Percentiles rank a stretch among this genome's conserved stretches.
Conservation (phyloP, 495 filamentous ascomycete species). For the Trichoderma gamsii region DNA sequence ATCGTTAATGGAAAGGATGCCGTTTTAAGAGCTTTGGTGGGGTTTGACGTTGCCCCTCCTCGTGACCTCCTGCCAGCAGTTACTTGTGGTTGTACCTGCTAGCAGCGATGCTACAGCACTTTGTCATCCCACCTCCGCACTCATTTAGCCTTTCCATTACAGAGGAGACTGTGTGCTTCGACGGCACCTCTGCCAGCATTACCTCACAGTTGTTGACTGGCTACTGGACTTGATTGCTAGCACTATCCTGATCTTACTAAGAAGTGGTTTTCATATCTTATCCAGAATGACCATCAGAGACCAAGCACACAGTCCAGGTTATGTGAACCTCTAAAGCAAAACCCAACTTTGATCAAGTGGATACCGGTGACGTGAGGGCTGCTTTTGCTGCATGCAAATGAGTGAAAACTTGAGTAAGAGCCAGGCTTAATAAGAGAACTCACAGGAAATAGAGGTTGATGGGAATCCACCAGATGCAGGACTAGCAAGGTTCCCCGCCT, state of each 20-base stretch:
- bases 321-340: neutral
- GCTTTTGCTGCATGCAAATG: neutral
- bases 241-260: too few species aligned
- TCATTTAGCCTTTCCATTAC: neutral
- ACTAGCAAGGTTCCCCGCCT: slow-evolving; percentile 11
- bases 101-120: neutral
- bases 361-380: neutral
- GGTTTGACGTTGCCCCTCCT: neutral
- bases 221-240: too few species aligned
- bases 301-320: neutral
- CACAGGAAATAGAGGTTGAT: neutral
- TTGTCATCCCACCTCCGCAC: neutral
- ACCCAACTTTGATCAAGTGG: neutral
- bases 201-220: too few species aligned
- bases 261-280: neutral
- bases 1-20: too few species aligned
- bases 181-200: too few species aligned
- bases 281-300: neutral
- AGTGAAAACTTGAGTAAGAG: too few species aligned
- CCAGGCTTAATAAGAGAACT: neutral
- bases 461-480: slow-evolving; percentile 1
- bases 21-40: neutral
- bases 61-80: neutral
- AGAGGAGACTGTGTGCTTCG: too few species aligned
- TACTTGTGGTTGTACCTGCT: neutral